Percentiles rank a stretch among this genome's conserved stretches.
These are phyloP conservation scores for Fusarium heterosporum DNA, from an alignment of 2,329 filamentous ascomycete genomes.

Conservation along the genomic window DNA sequence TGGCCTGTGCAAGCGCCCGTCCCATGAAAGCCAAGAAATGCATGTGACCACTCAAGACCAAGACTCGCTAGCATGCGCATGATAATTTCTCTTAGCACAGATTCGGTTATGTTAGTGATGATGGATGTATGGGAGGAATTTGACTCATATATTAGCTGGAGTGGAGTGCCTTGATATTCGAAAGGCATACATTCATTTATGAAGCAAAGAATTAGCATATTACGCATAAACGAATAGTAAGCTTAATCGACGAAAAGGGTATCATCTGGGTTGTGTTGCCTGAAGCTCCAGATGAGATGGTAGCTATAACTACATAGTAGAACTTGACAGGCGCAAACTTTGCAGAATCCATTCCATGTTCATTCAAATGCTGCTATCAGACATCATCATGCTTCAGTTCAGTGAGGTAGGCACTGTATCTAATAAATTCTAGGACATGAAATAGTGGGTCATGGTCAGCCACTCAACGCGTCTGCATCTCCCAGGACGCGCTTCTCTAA, in stretches of 20 bases:
- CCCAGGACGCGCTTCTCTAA: conserved; percentile 42
- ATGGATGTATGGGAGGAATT: conserved; percentile 1
- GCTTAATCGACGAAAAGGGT: no score
- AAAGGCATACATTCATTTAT: not conserved
- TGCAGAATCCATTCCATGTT: no score
- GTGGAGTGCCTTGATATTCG: no score
- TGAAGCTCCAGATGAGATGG: no score
- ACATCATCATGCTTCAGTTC: not conserved
- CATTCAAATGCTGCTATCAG: not conserved
- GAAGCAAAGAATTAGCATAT: not conserved
- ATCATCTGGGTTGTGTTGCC: no score
- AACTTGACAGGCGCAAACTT: no score
- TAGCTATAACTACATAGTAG: no score
- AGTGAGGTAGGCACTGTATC: not conserved
- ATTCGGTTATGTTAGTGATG: not conserved
- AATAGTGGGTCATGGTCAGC: conserved; percentile 35
- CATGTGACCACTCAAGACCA: conserved; percentile 20
- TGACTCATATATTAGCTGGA: not conserved
- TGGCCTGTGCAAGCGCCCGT: conserved; percentile 42
- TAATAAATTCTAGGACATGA: not conserved
- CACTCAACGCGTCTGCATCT: conserved; percentile 47
- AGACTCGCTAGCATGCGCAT: not conserved
- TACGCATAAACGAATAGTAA: not conserved
- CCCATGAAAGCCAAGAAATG: conserved; percentile 38
- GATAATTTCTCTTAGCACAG: not conserved